Conservation (phyloP, 2,329 filamentous ascomycete species). For the Botryotinia convoluta region DNA sequence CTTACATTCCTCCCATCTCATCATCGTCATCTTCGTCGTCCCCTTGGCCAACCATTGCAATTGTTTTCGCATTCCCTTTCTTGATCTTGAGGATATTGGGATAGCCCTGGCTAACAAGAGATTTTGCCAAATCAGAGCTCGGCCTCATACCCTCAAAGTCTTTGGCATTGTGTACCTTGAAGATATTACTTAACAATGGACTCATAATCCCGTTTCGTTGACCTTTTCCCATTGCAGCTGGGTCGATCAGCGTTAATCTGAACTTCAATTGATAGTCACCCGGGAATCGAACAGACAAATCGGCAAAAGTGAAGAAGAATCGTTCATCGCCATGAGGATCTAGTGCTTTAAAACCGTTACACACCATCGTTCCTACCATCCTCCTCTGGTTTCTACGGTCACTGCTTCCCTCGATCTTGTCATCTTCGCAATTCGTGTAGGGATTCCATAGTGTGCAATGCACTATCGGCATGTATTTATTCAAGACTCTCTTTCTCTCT, state of each 20-base stretch:
- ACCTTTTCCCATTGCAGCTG: conserved; percentile 38
- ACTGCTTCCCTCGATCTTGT: conserved; percentile 57
- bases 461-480: conserved; percentile 42
- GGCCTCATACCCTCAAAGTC: conserved; percentile 83
- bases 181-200: conserved; percentile 57
- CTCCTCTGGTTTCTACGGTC: conserved; percentile 71
- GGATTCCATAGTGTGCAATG: conserved; percentile 76
- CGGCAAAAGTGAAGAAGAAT: conserved; percentile 83
- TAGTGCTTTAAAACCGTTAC: conserved; percentile 71
- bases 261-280: conserved; percentile 75
- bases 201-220: conserved; percentile 49
- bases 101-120: conserved; percentile 74
- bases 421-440: conserved; percentile 63
- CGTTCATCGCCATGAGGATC: conserved; percentile 72
- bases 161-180: conserved; percentile 79
- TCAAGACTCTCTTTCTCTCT: conserved; percentile 10
- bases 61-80: conserved; percentile 70
- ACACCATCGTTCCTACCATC: conserved; percentile 76
- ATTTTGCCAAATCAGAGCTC: conserved; percentile 70
- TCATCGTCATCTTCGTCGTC: conserved; percentile 32
- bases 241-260: conserved; percentile 65
- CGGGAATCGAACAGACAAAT: conserved; percentile 75
- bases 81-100: conserved; percentile 71
- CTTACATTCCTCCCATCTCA: conserved; percentile 25
- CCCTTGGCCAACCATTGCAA: conserved; percentile 37